Percentiles rank a stretch among this genome's conserved stretches.
These are phyloP conservation scores for Musa itinerans DNA, from an alignment of 176 grass and related monocot genomes.

Conservation along the genomic window DNA sequence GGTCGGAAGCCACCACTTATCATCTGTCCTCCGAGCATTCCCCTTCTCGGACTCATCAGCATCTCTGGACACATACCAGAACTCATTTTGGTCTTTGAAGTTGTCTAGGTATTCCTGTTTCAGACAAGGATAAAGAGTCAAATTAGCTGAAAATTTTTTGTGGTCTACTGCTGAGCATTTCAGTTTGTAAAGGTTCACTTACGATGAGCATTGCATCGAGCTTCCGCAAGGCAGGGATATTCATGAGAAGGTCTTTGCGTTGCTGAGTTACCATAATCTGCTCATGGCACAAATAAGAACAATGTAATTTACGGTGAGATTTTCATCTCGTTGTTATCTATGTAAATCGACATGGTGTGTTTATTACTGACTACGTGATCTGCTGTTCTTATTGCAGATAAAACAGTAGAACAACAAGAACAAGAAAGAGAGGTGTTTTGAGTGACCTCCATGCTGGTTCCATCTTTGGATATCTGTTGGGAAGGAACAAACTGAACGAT, in stretches of 20 bases:
- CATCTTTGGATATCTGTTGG: neutral
- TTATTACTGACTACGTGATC: too few relatives aligned
- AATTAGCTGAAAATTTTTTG: neutral
- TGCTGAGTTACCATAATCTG: slow-evolving; percentile 5
- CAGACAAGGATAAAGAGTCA: neutral
- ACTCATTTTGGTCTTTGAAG: neutral
- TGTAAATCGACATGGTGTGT: too few relatives aligned
- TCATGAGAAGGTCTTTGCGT: neutral
- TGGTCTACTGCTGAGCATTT: too few relatives aligned
- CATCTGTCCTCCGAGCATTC: neutral
- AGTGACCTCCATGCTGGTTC: neutral
- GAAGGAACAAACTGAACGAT: slow-evolving; percentile 12
- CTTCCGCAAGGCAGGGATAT: neutral
- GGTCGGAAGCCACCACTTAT: slow-evolving; percentile 3
- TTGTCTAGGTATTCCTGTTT: neutral
- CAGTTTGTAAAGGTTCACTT: neutral
- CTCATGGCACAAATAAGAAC: too few relatives aligned
- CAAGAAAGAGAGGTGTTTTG: too few relatives aligned
- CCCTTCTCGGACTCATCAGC: neutral
- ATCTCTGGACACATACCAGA: neutral
- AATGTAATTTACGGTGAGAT: too few relatives aligned
- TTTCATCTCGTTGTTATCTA: too few relatives aligned
- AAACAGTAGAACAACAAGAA: too few relatives aligned
- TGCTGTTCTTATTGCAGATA: too few relatives aligned
- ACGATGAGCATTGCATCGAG: neutral